Conservation (phyloP, 345 rosid species). For the Anacardium occidentale region DNA sequence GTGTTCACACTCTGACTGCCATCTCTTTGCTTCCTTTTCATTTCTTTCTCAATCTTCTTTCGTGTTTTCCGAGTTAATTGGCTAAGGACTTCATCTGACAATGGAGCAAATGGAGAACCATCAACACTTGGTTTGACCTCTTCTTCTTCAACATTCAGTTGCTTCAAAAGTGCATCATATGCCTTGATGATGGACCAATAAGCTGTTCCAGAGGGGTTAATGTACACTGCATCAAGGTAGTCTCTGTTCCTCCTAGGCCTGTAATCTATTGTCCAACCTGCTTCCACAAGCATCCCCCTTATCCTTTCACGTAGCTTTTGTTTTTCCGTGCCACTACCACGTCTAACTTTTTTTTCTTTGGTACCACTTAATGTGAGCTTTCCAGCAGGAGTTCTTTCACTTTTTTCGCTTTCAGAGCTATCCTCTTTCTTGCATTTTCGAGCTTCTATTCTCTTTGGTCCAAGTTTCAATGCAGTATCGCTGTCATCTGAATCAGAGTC, state of each 20-base stretch:
- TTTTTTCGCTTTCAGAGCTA: slow-evolving; percentile 42
- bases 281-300: slow-evolving; percentile 77
- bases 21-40: slow-evolving; percentile 50
- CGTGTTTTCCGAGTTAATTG: slow-evolving; percentile 65
- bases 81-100: slow-evolving; percentile 70
- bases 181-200: slow-evolving; percentile 96
- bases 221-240: slow-evolving; percentile 88
- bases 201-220: slow-evolving; percentile 84
- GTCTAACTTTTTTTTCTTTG: slow-evolving; percentile 63
- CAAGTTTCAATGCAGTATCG: slow-evolving; percentile 41
- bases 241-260: slow-evolving; percentile 85
- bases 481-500: slow-evolving; percentile 50
- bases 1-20: slow-evolving; percentile 37
- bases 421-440: slow-evolving; percentile 31
- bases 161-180: slow-evolving; percentile 82
- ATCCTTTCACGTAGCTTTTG: slow-evolving; percentile 85
- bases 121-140: slow-evolving; percentile 37
- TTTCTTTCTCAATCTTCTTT: slow-evolving; percentile 60
- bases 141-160: slow-evolving; percentile 47
- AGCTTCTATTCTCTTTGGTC: slow-evolving; percentile 38
- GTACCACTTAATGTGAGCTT: slow-evolving; percentile 30
- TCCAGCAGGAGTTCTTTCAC: slow-evolving; percentile 43
- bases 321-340: slow-evolving; percentile 89
- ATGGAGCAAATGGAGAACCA: slow-evolving; percentile 51
- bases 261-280: slow-evolving; percentile 92